Evolutionary conservation across 2,329 filamentous ascomycete genomes (phyloP), one percentile per base, ranked within the genome.

Genomic region (Lomentospora prolificans): DNA sequence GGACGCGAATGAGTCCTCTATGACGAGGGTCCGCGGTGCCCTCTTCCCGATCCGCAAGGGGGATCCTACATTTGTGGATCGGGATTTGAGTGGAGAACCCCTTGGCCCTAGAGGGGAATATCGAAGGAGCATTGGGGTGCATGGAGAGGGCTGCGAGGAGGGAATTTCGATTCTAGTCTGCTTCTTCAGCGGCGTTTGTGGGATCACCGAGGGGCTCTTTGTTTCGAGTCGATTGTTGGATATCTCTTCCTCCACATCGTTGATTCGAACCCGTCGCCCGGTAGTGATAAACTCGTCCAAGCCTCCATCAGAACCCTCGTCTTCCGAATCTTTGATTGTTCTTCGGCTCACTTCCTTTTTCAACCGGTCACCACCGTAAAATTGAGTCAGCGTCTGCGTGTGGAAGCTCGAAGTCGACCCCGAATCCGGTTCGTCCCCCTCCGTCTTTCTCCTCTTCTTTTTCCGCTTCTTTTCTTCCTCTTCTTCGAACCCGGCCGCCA

Each of bases 1-100:
- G 14, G 53, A 55, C 17, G 68, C 71, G 60, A 69, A 76, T 7
- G 75, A 76, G 57, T 78, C 75, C 53, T 75, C 66, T 19, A 78
- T 71, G 2, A 72, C 69, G n/a, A 72, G 58, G 5, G 62, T 69
- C 31, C 60, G 60, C 6, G 59, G 60, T 3, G 61, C 58, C 4
- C 60, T 27, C 3, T 60, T 63, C 30, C 61, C 61, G 0, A 61
- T 56, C 4, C 60, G 60, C 2, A 63, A 62, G 9, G 65, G 60
- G 8, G 69, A 60, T 7, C 53, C 30, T 1, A 53, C 30, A 28
- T 57, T 70, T 1, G 65, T 66, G 1, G 66, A 68, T 25, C 65
- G 70, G 30, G 67, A 62, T 59, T 70, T 69, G 7, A 72, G 64
- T 1, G 74, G 75, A 1, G 74, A 76, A 4, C 57, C 57, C 58